phyloP scores from a whole-genome alignment of 257 asterid species.

The Verbascum thapsus region DNA sequence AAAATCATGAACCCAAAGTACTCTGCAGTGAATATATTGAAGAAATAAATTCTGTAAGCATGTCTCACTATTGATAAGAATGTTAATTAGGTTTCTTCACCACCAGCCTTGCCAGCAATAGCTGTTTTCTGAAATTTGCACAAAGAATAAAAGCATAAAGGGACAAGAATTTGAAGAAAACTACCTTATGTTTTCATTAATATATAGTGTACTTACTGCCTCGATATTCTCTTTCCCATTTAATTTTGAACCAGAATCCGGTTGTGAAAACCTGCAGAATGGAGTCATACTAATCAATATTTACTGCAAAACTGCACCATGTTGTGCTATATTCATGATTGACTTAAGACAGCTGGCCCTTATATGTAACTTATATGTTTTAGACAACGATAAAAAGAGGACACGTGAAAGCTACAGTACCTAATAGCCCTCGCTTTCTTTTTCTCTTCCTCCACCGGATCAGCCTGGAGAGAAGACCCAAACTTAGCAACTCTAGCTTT shows the following conservation, averaged over 20 bases:
- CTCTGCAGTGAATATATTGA: background rate
- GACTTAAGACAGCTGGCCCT: conserved; percentile 4
- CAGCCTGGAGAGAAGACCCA: conserved; percentile 47
- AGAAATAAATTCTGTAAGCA: background rate
- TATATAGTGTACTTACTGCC: conserved; percentile 28
- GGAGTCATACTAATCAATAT: conserved; percentile 6
- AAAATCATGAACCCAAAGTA: background rate
- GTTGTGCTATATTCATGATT: background rate
- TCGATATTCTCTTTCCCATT: conserved; percentile 23
- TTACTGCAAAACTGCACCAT: background rate
- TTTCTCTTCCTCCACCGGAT: conserved; percentile 61
- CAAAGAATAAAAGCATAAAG: conserved; percentile 1
- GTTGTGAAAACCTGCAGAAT: conserved; percentile 36
- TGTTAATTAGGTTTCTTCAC: conserved; percentile 27
- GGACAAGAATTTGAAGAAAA: background rate
- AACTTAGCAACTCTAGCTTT: conserved; percentile 74
- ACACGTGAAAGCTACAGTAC: conserved; percentile 31
- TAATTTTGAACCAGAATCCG: conserved; percentile 27
- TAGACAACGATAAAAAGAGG: background rate
- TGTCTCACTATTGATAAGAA: conserved; percentile 23
- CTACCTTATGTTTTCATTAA: background rate
- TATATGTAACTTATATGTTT: background rate
- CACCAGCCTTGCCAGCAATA: conserved; percentile 29
- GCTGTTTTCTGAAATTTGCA: conserved; percentile 32
- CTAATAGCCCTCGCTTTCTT: conserved; percentile 59